These are phyloP conservation scores for Melocanna baccifera DNA, from an alignment of 176 grass and related monocot species.

Conservation along the genomic window DNA sequence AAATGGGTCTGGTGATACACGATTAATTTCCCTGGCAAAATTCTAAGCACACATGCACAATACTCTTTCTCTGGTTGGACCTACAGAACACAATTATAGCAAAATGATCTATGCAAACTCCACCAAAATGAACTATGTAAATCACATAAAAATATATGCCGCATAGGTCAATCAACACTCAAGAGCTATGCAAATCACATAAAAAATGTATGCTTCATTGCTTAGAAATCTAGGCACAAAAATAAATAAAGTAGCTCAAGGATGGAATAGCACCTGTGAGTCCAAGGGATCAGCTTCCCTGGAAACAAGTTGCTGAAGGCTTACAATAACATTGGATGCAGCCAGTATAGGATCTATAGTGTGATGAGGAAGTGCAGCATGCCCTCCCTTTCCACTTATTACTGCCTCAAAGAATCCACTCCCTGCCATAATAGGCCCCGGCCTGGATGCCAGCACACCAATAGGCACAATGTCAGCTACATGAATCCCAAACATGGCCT, in stretches of 20 bases:
- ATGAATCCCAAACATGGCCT: constrained; percentile 85
- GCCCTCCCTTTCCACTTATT: constrained; percentile 92
- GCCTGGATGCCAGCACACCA: constrained; percentile 62
- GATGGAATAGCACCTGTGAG: constrained; percentile 63
- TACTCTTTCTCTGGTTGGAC: background rate
- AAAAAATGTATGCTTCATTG: background rate
- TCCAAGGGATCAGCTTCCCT: constrained; percentile 95
- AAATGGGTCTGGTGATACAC: background rate
- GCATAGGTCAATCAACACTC: background rate
- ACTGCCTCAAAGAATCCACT: constrained; percentile 86
- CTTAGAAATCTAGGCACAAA: background rate
- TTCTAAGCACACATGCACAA: background rate
- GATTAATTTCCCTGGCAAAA: background rate
- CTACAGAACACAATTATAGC: background rate
- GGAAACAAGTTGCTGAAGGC: constrained; percentile 89
- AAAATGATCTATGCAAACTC: background rate
- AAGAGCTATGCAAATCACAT: constrained; percentile 9
- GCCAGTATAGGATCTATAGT: constrained; percentile 95
- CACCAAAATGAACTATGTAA: background rate
- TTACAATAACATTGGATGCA: constrained; percentile 95
- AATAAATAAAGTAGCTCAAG: constrained; percentile 31
- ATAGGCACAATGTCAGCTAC: constrained; percentile 45
- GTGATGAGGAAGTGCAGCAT: constrained; percentile 91
- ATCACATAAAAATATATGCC: background rate
- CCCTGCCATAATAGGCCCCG: constrained; percentile 82